These are phyloP conservation scores for Mitragyna speciosa DNA, from an alignment of 257 asterid species.

Conservation along the genomic window DNA sequence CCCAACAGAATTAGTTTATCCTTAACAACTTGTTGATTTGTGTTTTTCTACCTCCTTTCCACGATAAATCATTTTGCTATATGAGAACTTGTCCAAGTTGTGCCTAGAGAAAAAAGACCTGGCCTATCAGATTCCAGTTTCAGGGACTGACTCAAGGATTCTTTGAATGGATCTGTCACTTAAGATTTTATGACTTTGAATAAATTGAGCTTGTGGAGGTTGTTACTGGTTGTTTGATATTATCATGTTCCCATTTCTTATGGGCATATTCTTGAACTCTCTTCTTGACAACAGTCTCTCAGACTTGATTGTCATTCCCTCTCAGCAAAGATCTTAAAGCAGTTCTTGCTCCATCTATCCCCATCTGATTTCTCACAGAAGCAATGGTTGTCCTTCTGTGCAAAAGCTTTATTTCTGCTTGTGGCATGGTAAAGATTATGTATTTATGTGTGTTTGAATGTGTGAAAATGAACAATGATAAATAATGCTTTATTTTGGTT, in stretches of 20 bases:
- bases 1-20: background rate
- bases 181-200: background rate
- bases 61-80: background rate
- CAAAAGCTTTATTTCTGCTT: background rate
- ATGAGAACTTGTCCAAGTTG: background rate
- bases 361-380: too few relatives aligned
- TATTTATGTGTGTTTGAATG: background rate
- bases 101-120: background rate
- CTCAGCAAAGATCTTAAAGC: too few relatives aligned
- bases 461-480: background rate
- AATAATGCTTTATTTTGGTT: background rate
- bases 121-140: background rate
- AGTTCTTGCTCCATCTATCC: too few relatives aligned
- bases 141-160: background rate
- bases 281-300: background rate
- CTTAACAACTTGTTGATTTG: background rate
- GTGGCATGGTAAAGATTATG: background rate
- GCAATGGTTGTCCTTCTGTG: too few relatives aligned
- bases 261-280: background rate
- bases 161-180: background rate
- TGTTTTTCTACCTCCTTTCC: background rate
- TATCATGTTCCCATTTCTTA: background rate
- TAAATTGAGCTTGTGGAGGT: background rate
- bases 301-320: background rate
- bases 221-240: background rate